Conservation (phyloP, 2,329 filamentous ascomycete species). For the Xylaria arbuscula region DNA sequence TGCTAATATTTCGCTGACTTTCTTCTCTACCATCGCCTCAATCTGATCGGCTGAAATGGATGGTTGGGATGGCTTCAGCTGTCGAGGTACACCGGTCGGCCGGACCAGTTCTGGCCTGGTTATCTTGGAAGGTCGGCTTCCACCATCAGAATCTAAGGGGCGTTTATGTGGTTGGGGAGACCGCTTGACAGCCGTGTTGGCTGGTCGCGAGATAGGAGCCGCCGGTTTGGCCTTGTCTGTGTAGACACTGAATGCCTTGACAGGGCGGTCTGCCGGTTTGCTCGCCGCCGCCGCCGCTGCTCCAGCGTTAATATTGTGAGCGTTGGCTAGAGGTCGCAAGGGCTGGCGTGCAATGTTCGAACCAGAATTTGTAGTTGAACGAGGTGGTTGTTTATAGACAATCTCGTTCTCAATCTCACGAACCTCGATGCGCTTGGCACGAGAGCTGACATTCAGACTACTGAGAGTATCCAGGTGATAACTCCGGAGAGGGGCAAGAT, state of each 20-base stretch:
- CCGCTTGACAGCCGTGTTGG: conserved; percentile 45
- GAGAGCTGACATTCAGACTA: conserved; percentile 92
- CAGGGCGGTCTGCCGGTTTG: conserved; percentile 72
- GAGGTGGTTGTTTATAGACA: conserved; percentile 80
- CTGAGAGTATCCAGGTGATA: conserved; percentile 95
- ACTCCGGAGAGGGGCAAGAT: conserved; percentile 88
- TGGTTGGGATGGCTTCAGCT: conserved; percentile 36
- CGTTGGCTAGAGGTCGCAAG: conserved; percentile 78
- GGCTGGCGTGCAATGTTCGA: conserved; percentile 71
- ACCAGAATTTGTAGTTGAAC: conserved; percentile 59
- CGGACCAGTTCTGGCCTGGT: conserved; percentile 42
- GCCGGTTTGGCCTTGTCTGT: conserved; percentile 74
- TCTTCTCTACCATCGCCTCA: conserved; percentile 91
- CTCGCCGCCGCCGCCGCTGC: conserved; percentile 63
- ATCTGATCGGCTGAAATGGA: conserved; percentile 77
- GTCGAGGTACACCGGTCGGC: conserved; percentile 38
- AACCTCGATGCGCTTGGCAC: conserved; percentile 95
- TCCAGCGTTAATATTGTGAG: conserved; percentile 77
- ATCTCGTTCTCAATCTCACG: conserved; percentile 96
- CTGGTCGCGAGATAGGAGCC: conserved; percentile 41
- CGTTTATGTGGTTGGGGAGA: conserved; percentile 55
- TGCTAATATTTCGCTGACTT: conserved; percentile 88
- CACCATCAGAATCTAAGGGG: conserved; percentile 55
- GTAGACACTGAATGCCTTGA: conserved; percentile 89
- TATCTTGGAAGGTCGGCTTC: conserved; percentile 48